Evolutionary conservation across 768 basidiomycete species (phyloP).

Genomic region (Pleurotus djamor): DNA sequence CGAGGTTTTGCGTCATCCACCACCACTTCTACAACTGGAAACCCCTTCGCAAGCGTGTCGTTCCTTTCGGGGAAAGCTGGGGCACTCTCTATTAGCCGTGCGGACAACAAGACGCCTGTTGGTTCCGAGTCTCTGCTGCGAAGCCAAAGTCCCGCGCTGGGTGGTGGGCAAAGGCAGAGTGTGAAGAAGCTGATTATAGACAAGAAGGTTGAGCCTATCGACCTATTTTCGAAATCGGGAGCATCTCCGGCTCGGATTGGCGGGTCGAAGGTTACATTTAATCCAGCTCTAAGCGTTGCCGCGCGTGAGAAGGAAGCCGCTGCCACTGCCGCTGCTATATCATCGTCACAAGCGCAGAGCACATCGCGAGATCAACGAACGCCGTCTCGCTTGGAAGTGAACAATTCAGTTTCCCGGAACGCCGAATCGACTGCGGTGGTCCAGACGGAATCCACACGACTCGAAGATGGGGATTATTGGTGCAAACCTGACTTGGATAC

Average conservation of each 20-base stretch:
- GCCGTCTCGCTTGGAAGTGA: conserved; percentile 34
- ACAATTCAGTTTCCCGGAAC: conserved; percentile 21
- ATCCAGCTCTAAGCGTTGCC: conserved; percentile 71
- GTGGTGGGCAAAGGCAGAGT: conserved; percentile 71
- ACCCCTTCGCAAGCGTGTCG: conserved; percentile 37
- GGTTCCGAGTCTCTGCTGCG: conserved; percentile 62
- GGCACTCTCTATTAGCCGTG: conserved; percentile 49
- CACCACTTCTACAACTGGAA: conserved; percentile 33
- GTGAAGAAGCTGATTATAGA: conserved; percentile 93
- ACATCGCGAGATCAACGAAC: conserved; percentile 19
- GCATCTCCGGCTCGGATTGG: conserved; percentile 38
- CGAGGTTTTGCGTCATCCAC: conserved; percentile 65
- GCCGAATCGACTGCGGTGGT: conserved; percentile 16
- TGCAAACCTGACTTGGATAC: conserved; percentile 75
- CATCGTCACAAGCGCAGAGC: conserved; percentile 22
- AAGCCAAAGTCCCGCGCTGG: conserved; percentile 61
- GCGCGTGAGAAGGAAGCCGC: conserved; percentile 71
- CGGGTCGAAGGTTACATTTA: conserved; percentile 65
- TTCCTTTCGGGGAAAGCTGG: conserved; percentile 55
- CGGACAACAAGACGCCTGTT: conserved; percentile 38
- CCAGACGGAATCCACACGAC: conserved; percentile 31
- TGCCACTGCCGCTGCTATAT: conserved; percentile 31
- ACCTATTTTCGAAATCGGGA: conserved; percentile 58
- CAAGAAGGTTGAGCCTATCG: conserved; percentile 75
- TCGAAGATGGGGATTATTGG: conserved; percentile 90